These are phyloP conservation scores for Venturia pyrina DNA, from an alignment of 2,329 filamentous ascomycete species.

Conservation along the genomic window DNA sequence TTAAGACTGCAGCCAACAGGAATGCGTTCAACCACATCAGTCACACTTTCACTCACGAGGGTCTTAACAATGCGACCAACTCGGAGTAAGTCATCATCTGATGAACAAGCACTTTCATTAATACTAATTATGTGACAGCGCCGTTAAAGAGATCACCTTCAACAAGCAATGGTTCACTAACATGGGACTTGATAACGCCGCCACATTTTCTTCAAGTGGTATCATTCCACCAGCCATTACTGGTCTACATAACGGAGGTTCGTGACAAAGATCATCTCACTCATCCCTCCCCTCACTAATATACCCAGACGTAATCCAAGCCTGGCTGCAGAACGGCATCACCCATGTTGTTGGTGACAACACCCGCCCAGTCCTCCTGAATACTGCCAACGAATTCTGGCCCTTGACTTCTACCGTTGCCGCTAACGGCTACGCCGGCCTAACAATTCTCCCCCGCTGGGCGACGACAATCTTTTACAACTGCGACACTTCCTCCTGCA, in stretches of 20 bases:
- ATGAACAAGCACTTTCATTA: too few species aligned
- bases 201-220: background rate
- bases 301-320: conserved; percentile 1
- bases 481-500: conserved; percentile 6
- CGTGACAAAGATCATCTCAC: background rate
- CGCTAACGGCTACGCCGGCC: conserved; percentile 5
- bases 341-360: conserved; percentile 4
- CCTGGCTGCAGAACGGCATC: conserved; percentile 10
- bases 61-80: conserved; percentile 3
- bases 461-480: conserved; percentile 8
- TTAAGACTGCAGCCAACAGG: background rate
- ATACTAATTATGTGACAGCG: conserved; percentile 14
- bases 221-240: conserved; percentile 11
- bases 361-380: background rate
- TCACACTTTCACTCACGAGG: conserved; percentile 9
- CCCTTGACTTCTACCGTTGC: background rate
- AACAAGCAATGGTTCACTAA: conserved; percentile 1
- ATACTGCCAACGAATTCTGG: conserved; percentile 9
- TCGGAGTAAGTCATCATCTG: conserved; percentile 14
- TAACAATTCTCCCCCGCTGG: conserved; percentile 6
- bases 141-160: conserved; percentile 1
- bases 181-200: background rate
- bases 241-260: conserved; percentile 8
- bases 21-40: conserved; percentile 7
- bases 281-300: background rate